Base-by-base conservation (phyloP, 1,284 basidiomycete genomes). In the Microbotryum saponariae region DNA sequence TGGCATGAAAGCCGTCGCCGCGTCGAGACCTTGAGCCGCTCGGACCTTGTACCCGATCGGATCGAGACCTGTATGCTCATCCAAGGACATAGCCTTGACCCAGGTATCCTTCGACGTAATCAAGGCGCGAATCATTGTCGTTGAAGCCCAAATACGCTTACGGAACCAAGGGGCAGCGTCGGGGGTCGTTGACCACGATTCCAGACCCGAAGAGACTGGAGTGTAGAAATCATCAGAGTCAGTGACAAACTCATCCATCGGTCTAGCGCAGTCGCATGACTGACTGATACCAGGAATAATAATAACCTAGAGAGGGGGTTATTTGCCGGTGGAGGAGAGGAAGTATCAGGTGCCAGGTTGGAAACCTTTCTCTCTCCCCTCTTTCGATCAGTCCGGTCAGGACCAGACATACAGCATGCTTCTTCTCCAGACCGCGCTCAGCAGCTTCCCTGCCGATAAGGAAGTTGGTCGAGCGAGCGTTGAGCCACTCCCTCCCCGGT, bases 41-140 rank as follows among this genome's bases (percentile, higher is more conserved):
- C 94, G 82, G 51, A 97, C 85, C 74, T 91, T 94, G 63, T 85
- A 85, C n/a, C 85, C 88, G 7, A 57, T 47, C 0, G 91, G 90
- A 73, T 99, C 94, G 6, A 98, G 80, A 0, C 94, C 96, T 0
- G 93, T 96, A 21, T 71, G 68, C 0, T 89, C 86, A 75, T 99
- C 94, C 10, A 99, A 82, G 78, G 88, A 85, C 76, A 98, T 84
- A 0, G 92, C 86, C 31, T 85, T 77, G 67, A 97, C 87, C 96
- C 96, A 99, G 64, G 80, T 81, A 52, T 87, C 86, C 67, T 85
- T 85, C 72, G 91, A 89, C 71, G 91, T 88, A 1, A 88, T 84
- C 33, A 90, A 88, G 68, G 89, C 88, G 2, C 89, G 84, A 56
- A 94, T 76, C 91, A 93, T 92, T 51, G 83, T 85, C 37, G 77